Conservation (phyloP, 2,329 filamentous ascomycete genomes). For the Penicillium fuscoglaucum region DNA sequence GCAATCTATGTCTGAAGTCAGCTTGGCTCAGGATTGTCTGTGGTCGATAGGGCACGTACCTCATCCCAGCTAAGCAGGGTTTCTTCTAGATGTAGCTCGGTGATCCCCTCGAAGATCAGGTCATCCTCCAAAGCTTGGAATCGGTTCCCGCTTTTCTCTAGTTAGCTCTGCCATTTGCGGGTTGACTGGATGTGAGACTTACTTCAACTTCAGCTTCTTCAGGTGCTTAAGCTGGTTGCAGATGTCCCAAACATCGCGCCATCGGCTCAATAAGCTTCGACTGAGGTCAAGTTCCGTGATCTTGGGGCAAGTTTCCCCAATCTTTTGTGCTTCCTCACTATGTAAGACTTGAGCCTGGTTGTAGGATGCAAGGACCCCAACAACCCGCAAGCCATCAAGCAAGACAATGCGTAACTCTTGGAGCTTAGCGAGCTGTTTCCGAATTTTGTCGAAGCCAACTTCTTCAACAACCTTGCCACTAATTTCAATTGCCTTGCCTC, state of each 20-base stretch:
- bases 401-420: constrained; percentile 77
- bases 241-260: constrained; percentile 68
- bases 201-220: constrained; percentile 70
- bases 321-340: constrained; percentile 42
- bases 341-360: constrained; percentile 17
- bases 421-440: constrained; percentile 72
- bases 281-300: constrained; percentile 78
- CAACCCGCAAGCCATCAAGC: constrained; percentile 72
- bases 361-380: constrained; percentile 34
- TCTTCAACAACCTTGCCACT: constrained; percentile 84
- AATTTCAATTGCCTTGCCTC: constrained; percentile 65
- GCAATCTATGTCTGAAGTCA: constrained; percentile 34
- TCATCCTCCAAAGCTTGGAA: constrained; percentile 46
- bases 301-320: constrained; percentile 58
- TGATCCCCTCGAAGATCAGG: constrained; percentile 53
- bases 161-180: constrained; percentile 14
- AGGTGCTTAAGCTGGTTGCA: constrained; percentile 69
- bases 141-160: constrained; percentile 68
- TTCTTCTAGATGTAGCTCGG: constrained; percentile 65
- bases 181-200: constrained; percentile 31
- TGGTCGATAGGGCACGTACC: constrained; percentile 44
- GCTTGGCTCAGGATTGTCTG: constrained; percentile 7
- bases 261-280: constrained; percentile 72
- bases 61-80: constrained; percentile 67
- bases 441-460: constrained; percentile 92